These are phyloP conservation scores for Cryptosporidium muris DNA, from an alignment of 169 alveolate genomes.

Conservation along the genomic window DNA sequence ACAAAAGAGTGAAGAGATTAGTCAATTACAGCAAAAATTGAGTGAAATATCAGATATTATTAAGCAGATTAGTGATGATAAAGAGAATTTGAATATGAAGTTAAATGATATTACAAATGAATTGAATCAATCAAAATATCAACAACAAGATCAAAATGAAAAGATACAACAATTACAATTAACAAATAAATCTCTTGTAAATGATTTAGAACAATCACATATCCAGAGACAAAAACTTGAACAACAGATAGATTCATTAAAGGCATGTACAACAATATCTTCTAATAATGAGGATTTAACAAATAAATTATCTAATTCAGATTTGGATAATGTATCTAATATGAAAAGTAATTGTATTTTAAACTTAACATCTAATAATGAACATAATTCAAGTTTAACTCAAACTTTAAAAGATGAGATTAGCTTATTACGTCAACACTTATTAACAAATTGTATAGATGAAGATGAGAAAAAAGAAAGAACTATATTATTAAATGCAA, in stretches of 20 bases:
- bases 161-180: slow-evolving; percentile 54
- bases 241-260: slow-evolving; percentile 16
- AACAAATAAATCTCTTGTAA: slow-evolving; percentile 7
- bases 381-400: background rate
- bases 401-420: slow-evolving; percentile 30
- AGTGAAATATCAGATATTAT: slow-evolving; percentile 7
- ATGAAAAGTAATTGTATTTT: slow-evolving; percentile 6
- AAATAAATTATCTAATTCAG: slow-evolving; percentile 21
- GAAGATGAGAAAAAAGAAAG: slow-evolving; percentile 6
- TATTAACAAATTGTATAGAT: too few relatives aligned
- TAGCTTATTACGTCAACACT: slow-evolving; percentile 16
- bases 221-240: slow-evolving; percentile 50
- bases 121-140: slow-evolving; percentile 37
- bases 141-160: slow-evolving; percentile 68
- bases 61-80: slow-evolving; percentile 39
- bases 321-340: slow-evolving; percentile 4
- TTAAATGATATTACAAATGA: slow-evolving; percentile 38
- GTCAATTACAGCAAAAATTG: slow-evolving; percentile 43
- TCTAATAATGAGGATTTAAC: slow-evolving; percentile 1
- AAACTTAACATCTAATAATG: background rate
- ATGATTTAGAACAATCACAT: slow-evolving; percentile 60
- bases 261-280: background rate
- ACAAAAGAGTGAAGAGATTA: slow-evolving; percentile 55
- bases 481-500: slow-evolving; percentile 18
- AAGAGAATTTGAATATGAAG: slow-evolving; percentile 32